These are phyloP conservation scores for Eucalyptus cloeziana DNA, from an alignment of 345 rosid genomes.

Conservation along the genomic window DNA sequence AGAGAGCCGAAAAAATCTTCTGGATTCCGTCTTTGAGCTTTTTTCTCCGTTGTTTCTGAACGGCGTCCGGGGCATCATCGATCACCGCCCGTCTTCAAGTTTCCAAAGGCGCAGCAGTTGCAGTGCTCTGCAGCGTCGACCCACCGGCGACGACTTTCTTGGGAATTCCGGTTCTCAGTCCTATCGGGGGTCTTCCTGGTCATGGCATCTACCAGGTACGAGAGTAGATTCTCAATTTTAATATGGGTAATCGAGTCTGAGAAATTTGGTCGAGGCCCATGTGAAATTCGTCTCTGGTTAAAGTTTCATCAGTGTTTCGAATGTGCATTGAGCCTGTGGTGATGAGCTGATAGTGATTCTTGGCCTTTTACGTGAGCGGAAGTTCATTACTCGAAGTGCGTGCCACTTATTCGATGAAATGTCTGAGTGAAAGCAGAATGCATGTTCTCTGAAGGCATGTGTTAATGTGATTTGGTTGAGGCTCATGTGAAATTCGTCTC, in stretches of 20 bases:
- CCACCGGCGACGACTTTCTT: not conserved
- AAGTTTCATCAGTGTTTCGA: not conserved
- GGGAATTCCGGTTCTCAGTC: not conserved
- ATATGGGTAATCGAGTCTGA: not conserved
- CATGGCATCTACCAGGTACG: not conserved
- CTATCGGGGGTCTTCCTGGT: not conserved
- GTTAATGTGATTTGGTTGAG: not conserved
- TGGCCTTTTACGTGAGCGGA: not conserved
- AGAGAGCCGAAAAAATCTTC: not conserved
- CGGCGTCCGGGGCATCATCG: not conserved
- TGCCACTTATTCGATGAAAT: not conserved
- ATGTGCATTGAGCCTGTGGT: not conserved
- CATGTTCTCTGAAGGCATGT: not conserved
- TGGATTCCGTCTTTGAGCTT: fast-evolving
- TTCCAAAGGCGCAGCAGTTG: not conserved
- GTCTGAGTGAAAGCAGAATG: not conserved
- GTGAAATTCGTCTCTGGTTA: not conserved
- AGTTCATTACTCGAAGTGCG: not conserved
- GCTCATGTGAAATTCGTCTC: not conserved
- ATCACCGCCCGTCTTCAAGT: too few relatives aligned
- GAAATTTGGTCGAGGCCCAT: not conserved
- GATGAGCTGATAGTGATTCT: not conserved
- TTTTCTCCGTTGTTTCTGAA: not conserved
- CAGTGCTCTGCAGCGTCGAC: not conserved
- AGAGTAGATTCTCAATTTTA: not conserved